Base-by-base conservation (phyloP, 768 basidiomycete genomes). In the Neoboletus subvelutipes region DNA sequence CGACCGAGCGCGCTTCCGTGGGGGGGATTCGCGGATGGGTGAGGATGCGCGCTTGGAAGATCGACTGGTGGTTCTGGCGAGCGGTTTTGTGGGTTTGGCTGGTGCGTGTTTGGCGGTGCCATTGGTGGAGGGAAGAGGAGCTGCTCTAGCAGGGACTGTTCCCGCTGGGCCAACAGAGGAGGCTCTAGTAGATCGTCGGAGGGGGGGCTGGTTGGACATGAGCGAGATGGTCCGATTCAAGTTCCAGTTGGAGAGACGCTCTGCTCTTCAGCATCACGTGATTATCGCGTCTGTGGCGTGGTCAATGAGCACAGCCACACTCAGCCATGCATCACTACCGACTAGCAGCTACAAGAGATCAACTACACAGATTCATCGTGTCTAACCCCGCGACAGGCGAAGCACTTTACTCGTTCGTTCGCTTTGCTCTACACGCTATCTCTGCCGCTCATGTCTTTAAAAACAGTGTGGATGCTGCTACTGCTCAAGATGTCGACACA, bases 341-440 rank as follows among this genome's bases (percentile, higher is more conserved):
- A 26, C 28, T 56, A 6, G 28, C 33, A 31, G 31, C 31, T 12
- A 12, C 28, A 18, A 37, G 17, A 37, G 36, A 18, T 17, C 36
- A 37, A 7, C 15, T 37, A 1, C 18, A 18, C 52, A 87, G 83
- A 20, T 78, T 87, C 52, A 64, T 67, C 17, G 81, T 92, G 9
- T 66, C 67, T 43, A 90, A 90, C 68, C 90, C 90, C 12, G 88
- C 90, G 3, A 89, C 80, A 1, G 84, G 86, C 31, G 74, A 85
- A 52, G 65, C 74, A 13, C 66, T 90, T 34, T 83, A 76, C 75
- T 78, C 72, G 88, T 87, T 67, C 58, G 82, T 74, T 18, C 74
- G 15, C 67, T 87, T 36, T 82, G 75, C 73, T 75, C 69, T 85
- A 83, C 50, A 77, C 68, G 5, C 31, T 28, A 18, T 18, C 50